Conservation (phyloP, 345 rosid genomes). For the Eucalyptus erythrocorys region DNA sequence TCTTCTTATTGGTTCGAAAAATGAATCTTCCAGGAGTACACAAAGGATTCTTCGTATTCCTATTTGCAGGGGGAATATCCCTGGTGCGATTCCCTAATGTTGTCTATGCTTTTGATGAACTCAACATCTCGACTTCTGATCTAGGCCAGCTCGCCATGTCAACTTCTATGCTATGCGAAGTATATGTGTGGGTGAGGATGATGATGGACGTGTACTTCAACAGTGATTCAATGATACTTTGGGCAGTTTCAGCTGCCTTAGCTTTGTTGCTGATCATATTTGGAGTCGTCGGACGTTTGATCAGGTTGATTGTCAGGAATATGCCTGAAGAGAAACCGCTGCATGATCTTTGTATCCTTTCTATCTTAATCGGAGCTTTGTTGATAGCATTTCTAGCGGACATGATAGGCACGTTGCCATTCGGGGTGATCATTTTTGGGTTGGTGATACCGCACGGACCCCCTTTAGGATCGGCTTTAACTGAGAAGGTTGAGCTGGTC, state of each 20-base stretch:
- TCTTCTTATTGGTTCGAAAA: neutral
- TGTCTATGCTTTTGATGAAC: constrained; percentile 2
- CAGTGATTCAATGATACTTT: neutral
- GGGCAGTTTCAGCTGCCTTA: neutral
- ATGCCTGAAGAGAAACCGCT: constrained; percentile 1
- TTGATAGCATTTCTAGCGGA: neutral
- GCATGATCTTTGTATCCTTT: neutral
- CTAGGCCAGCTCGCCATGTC: constrained; percentile 12
- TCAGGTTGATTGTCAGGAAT: neutral
- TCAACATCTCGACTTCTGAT: constrained; percentile 16
- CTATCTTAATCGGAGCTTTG: neutral
- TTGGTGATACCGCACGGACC: neutral
- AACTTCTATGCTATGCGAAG: neutral
- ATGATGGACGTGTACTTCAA: neutral
- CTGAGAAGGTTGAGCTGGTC: neutral
- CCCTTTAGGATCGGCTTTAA: neutral
- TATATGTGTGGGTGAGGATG: neutral
- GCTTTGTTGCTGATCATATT: neutral
- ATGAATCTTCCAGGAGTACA: neutral
- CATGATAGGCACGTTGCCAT: neutral
- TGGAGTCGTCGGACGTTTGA: neutral
- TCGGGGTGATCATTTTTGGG: neutral
- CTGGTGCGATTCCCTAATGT: neutral
- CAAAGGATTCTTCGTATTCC: neutral
- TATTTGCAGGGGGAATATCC: neutral